phyloP scores from a whole-genome alignment of 2,329 filamentous ascomycete species.

The Fusarium mexicanum region DNA sequence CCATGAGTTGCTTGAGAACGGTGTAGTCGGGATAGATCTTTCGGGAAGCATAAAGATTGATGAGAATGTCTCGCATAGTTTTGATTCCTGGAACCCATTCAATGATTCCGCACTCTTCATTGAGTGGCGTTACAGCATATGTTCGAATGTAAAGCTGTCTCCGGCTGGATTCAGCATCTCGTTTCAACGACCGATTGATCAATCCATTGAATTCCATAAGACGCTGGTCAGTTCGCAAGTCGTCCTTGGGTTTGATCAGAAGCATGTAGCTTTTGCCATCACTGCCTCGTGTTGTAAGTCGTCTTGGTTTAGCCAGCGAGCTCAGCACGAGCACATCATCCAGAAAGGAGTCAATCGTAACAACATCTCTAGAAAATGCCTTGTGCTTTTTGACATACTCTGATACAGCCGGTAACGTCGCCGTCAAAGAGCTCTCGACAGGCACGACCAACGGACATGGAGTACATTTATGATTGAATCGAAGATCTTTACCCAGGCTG shows the following conservation, averaged over 20 bases:
- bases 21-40: constrained; percentile 76
- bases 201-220: constrained; percentile 99
- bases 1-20: constrained; percentile 71
- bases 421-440: constrained; percentile 83
- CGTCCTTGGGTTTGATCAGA: constrained; percentile 97
- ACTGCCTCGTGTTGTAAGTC: constrained; percentile 86
- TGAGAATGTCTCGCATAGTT: constrained; percentile 89
- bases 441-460: constrained; percentile 90
- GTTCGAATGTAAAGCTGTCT: constrained; percentile 95
- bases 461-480: constrained; percentile 85
- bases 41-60: constrained; percentile 79
- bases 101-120: constrained; percentile 97
- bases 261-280: constrained; percentile 91
- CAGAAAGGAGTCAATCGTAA: constrained; percentile 81
- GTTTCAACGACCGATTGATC: constrained; percentile 94
- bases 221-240: constrained; percentile 95
- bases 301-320: constrained; percentile 91
- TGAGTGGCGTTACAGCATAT: constrained; percentile 94
- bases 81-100: constrained; percentile 99
- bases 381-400: constrained; percentile 81
- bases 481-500: constrained; percentile 79
- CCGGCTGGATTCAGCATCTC: constrained; percentile 89
- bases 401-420: constrained; percentile 78
- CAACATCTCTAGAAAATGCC: constrained; percentile 85
- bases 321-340: constrained; percentile 91